These are phyloP conservation scores for Candida pseudoviswanathii DNA, from an alignment of 1,139 yeast genomes.

Conservation along the genomic window DNA sequence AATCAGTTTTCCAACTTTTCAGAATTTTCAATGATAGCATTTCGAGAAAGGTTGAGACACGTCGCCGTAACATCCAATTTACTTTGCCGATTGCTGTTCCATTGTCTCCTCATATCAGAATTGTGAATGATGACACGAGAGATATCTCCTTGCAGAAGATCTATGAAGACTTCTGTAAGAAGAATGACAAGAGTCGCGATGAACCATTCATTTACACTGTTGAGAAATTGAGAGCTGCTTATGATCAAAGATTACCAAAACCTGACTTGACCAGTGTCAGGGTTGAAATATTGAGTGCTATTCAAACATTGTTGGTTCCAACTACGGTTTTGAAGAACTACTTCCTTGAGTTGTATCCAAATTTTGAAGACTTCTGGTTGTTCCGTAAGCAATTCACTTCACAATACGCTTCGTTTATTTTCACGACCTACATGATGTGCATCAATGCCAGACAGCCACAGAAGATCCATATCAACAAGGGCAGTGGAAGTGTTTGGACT, in stretches of 20 bases:
- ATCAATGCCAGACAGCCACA: conserved; percentile 93
- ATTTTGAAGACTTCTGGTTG: conserved; percentile 94
- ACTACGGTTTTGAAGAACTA: conserved; percentile 76
- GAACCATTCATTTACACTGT: conserved; percentile 87
- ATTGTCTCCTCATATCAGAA: conserved; percentile 89
- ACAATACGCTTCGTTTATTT: conserved; percentile 93
- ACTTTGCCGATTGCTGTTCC: conserved; percentile 94
- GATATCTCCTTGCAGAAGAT: conserved; percentile 82
- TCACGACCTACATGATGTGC: conserved; percentile 93
- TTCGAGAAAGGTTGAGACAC: conserved; percentile 79
- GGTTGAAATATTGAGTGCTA: conserved; percentile 87
- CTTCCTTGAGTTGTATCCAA: conserved; percentile 62
- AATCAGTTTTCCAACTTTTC: conserved; percentile 87
- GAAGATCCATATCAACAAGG: conserved; percentile 80
- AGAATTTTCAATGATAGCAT: conserved; percentile 83
- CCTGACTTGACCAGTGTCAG: conserved; percentile 89
- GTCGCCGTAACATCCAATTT: conserved; percentile 82
- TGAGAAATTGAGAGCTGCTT: conserved; percentile 87
- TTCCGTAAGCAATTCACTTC: conserved; percentile 95
- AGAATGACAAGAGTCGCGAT: conserved; percentile 75
- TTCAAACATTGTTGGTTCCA: conserved; percentile 87
- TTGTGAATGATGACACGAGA: conserved; percentile 80
- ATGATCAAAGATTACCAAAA: conserved; percentile 88
- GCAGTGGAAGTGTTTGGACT: conserved; percentile 90
- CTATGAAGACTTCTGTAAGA: conserved; percentile 85